These are phyloP conservation scores for Scutellaria baicalensis DNA, from an alignment of 257 asterid genomes.

Conservation along the genomic window DNA sequence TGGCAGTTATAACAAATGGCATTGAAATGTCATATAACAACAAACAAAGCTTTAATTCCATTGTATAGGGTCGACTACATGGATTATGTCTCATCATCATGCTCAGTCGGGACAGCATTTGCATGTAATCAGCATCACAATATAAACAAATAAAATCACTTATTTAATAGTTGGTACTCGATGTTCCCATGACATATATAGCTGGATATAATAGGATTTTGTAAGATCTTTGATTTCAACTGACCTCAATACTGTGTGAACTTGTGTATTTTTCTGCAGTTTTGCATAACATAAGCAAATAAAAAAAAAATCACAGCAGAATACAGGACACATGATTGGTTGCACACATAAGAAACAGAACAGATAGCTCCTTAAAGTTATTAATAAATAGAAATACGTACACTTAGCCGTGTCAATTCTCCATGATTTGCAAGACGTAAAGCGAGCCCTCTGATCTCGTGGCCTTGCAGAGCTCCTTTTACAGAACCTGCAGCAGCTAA, in stretches of 20 bases:
- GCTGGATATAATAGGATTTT: not conserved
- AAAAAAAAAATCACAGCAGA: not conserved
- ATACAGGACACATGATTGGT: not conserved
- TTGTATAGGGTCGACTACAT: too few relatives aligned
- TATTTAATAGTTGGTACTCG: not conserved
- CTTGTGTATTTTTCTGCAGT: constrained; percentile 2
- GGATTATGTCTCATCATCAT: too few relatives aligned
- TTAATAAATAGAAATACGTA: constrained; percentile 31
- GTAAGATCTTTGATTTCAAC: not conserved
- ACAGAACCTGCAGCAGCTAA: constrained; percentile 98
- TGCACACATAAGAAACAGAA: not conserved
- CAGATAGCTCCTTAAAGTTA: not conserved
- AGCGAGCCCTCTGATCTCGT: constrained; percentile 91
- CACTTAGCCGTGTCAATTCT: constrained; percentile 92
- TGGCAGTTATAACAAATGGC: too few relatives aligned
- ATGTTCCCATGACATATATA: not conserved
- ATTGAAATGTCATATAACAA: too few relatives aligned
- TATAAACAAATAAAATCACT: not conserved
- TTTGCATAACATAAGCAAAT: not conserved
- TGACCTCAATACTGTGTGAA: not conserved
- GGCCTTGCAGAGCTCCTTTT: constrained; percentile 91
- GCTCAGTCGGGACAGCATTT: too few relatives aligned
- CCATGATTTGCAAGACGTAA: constrained; percentile 95
- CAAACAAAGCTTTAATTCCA: too few relatives aligned
- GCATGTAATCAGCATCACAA: too few relatives aligned